Evolutionary conservation across 2,329 filamentous ascomycete genomes (phyloP).

Genomic region (Helminthosporium solani): DNA sequence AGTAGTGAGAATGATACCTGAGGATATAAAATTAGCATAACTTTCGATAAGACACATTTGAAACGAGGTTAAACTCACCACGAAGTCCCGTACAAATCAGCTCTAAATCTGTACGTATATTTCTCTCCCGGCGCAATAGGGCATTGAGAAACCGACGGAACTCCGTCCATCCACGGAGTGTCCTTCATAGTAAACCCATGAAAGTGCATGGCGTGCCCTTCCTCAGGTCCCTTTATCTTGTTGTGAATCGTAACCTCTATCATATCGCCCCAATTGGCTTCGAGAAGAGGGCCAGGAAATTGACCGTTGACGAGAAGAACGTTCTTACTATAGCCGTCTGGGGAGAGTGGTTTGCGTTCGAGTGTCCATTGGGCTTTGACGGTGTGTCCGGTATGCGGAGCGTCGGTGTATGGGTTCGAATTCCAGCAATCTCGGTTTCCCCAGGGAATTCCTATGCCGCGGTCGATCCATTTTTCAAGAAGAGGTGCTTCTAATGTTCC

Average conservation of each 20-base stretch:
- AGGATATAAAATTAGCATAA: constrained; percentile 32
- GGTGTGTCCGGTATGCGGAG: too few relatives aligned
- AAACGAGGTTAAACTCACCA: constrained; percentile 33
- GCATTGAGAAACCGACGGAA: constrained; percentile 44
- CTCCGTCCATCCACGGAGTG: constrained; percentile 45
- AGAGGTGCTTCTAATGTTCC: too few relatives aligned
- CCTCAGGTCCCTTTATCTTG: constrained; percentile 26
- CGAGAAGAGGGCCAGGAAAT: constrained; percentile 22
- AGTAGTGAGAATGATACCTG: too few relatives aligned
- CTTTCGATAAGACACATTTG: constrained; percentile 27
- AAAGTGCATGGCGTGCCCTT: constrained; percentile 46
- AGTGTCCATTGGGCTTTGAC: too few relatives aligned
- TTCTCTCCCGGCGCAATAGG: constrained; percentile 43
- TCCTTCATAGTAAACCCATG: constrained; percentile 41
- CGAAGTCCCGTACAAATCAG: constrained; percentile 24
- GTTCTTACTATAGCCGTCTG: too few relatives aligned
- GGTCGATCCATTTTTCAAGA: too few relatives aligned
- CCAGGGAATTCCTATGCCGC: too few relatives aligned
- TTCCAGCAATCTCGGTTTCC: too few relatives aligned
- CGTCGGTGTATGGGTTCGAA: too few relatives aligned
- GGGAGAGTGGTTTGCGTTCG: too few relatives aligned
- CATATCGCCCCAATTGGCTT: constrained; percentile 24
- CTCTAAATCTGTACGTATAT: constrained; percentile 27
- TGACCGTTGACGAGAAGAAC: constrained; percentile 18
- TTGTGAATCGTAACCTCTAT: constrained; percentile 24